Conservation (phyloP, 2,329 filamentous ascomycete genomes). For the Chrysoporthe puriensis region DNA sequence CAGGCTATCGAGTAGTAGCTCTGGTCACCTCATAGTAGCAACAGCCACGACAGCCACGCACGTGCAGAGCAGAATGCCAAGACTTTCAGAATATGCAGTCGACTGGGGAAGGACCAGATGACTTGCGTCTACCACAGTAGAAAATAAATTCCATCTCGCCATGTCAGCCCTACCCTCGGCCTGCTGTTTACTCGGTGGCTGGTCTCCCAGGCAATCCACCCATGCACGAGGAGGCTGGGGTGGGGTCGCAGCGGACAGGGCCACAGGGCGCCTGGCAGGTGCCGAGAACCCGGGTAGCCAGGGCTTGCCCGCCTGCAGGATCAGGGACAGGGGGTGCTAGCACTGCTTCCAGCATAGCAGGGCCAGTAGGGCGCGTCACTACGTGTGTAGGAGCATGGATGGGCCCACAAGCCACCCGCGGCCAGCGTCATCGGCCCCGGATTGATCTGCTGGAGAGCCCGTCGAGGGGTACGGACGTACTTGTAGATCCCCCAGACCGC, state of each 20-base stretch:
- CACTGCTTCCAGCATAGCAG: too few relatives aligned
- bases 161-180: neutral
- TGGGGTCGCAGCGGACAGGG: neutral
- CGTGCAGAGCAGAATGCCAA: slow-evolving; percentile 9
- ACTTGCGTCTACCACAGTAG: neutral
- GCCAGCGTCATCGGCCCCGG: slow-evolving; percentile 5
- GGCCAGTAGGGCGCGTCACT: too few relatives aligned
- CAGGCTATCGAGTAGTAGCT: neutral
- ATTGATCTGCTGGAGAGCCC: neutral
- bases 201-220: slow-evolving; percentile 25
- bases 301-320: neutral
- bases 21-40: neutral
- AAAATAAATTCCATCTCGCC: neutral
- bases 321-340: neutral
- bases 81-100: neutral
- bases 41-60: slow-evolving; percentile 1
- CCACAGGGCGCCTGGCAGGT: slow-evolving; percentile 2
- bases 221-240: slow-evolving; percentile 25
- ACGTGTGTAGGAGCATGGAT: neutral
- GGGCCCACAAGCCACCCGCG: neutral
- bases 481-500: slow-evolving; percentile 8
- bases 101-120: neutral
- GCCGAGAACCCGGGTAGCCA: slow-evolving; percentile 14
- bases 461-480: neutral
- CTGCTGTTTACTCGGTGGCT: slow-evolving; percentile 27